Base-by-base conservation (phyloP, 2,329 filamentous ascomycete genomes). In the Trichoderma semiorbis region DNA sequence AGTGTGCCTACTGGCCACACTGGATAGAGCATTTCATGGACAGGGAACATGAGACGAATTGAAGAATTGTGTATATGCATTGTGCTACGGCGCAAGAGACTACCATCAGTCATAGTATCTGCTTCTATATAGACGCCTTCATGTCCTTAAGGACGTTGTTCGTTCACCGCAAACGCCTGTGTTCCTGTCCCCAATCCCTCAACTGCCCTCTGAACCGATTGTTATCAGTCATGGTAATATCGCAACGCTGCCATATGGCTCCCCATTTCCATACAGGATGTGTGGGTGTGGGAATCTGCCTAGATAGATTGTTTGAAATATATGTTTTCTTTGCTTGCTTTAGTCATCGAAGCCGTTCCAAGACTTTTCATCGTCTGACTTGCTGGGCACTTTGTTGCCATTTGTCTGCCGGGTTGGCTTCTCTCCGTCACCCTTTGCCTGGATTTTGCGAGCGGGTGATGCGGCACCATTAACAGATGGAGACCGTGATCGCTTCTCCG, bases 261-360 rank as follows among this genome's bases (percentile, higher is more conserved):
- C 21, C 61, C 66, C 21, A 43, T n/a, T 18, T 34, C 21, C 28
- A 34, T 7, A 7, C 11, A 43, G 34, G 18, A 26, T n/a, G 7
- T n/a, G 18, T 18, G 36, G 16, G 12, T 11, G 6, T 24, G 66
- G 21, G 28, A 24, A 24, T 32, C 12, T 39, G 36, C 34, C 43
- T 58, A 32, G 28, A 39, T 61, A 61, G n/a, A 34, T 61, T 34
- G n/a, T n/a, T 60, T 16, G 47, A 47, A 47, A 60, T 47, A 47
- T 39, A 18, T 28, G 16, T 60, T 61, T 34, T 7, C 5, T 57
- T 68, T 7, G 7, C 21, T 18, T 36, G 57, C 11, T 47, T 78
- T 75, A 83, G 73, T 84, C 81, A 26, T 82, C 77, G 69, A 83
- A 83, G 5, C 81, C 83, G 68, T 83, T 82, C 81, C 82, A 83